A percentile compares a stretch with the other conserved stretches of the same genome.
Conservation (phyloP, 2,329 filamentous ascomycete species). For the Bipolaris bicolor region DNA sequence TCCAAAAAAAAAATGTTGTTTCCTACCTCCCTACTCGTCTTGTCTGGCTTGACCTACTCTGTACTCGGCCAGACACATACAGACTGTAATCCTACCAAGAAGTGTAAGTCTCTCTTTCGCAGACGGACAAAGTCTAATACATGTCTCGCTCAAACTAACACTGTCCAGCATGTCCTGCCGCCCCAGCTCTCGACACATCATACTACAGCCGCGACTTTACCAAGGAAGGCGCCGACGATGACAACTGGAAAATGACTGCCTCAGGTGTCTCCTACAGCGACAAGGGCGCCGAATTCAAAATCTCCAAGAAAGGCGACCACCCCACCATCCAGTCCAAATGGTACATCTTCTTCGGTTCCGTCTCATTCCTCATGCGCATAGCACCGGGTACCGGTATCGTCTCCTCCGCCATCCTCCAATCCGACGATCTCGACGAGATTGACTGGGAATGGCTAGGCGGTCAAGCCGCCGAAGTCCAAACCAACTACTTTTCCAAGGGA, state of each 20-base stretch:
- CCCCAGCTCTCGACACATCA: slow-evolving; percentile 46
- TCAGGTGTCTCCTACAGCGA: slow-evolving; percentile 52
- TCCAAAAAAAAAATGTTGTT: not conserved
- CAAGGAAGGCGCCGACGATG: slow-evolving; percentile 29
- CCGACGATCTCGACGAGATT: slow-evolving; percentile 84
- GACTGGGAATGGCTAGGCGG: slow-evolving; percentile 83
- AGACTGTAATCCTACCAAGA: slow-evolving; percentile 49
- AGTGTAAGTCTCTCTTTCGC: slow-evolving; percentile 17
- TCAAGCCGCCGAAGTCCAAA: slow-evolving; percentile 67
- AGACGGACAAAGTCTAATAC: too few species aligned
- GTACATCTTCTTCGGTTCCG: slow-evolving; percentile 84
- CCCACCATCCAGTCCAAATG: slow-evolving; percentile 77
- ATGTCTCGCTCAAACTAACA: not conserved
- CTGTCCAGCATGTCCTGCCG: slow-evolving; percentile 42
- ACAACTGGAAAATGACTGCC: slow-evolving; percentile 44
- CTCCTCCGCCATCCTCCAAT: slow-evolving; percentile 81
- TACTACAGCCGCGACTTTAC: slow-evolving; percentile 51
- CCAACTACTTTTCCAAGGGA: slow-evolving; percentile 69
- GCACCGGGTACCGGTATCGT: slow-evolving; percentile 77
- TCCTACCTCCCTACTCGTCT: not conserved
- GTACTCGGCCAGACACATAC: slow-evolving; percentile 50
- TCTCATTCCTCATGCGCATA: slow-evolving; percentile 79
- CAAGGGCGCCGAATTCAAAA: slow-evolving; percentile 57
- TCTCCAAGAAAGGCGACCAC: slow-evolving; percentile 56
- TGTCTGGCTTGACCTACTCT: slow-evolving; percentile 1